Evolutionary conservation across 768 basidiomycete genomes (phyloP).

Genomic region (Suillus ampliporus): DNA sequence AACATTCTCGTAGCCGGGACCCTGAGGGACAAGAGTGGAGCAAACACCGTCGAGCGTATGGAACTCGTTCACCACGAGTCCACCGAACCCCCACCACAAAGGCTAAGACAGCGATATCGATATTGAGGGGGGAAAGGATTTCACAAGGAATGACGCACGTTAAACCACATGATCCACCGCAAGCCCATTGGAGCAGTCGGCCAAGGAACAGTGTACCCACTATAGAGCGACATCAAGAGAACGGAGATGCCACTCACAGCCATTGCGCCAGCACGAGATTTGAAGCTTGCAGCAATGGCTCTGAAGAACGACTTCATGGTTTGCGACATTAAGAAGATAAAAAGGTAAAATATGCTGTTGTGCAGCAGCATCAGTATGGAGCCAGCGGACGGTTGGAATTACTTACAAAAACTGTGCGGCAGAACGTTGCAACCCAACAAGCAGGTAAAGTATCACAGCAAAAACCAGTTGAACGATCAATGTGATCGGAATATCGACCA

Average conservation of each 20-base stretch:
- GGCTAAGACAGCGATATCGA: neutral
- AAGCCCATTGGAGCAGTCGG: neutral
- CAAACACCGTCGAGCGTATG: slow-evolving; percentile 67
- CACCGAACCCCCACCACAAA: slow-evolving; percentile 56
- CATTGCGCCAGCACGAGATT: slow-evolving; percentile 54
- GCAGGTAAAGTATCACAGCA: slow-evolving; percentile 58
- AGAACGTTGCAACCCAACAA: slow-evolving; percentile 54
- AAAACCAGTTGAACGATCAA: slow-evolving; percentile 52
- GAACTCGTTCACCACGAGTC: slow-evolving; percentile 85
- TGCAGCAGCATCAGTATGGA: neutral
- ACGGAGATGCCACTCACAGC: slow-evolving; percentile 39
- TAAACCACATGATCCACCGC: slow-evolving; percentile 9
- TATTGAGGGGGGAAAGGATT: neutral
- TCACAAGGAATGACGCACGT: neutral
- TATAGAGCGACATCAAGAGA: slow-evolving; percentile 49
- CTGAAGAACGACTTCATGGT: slow-evolving; percentile 81
- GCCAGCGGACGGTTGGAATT: slow-evolving; percentile 1
- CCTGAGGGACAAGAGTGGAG: slow-evolving; percentile 62
- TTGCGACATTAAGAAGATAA: slow-evolving; percentile 56
- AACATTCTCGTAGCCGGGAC: slow-evolving; percentile 64
- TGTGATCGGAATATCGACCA: slow-evolving; percentile 67
- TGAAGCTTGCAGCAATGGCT: slow-evolving; percentile 58
- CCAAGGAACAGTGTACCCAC: slow-evolving; percentile 40
- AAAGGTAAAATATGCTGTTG: slow-evolving; percentile 57
- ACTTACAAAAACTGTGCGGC: slow-evolving; percentile 66